These are phyloP conservation scores for Pyrenopolyporus hunteri DNA, from an alignment of 495 filamentous ascomycete species.

Conservation along the genomic window DNA sequence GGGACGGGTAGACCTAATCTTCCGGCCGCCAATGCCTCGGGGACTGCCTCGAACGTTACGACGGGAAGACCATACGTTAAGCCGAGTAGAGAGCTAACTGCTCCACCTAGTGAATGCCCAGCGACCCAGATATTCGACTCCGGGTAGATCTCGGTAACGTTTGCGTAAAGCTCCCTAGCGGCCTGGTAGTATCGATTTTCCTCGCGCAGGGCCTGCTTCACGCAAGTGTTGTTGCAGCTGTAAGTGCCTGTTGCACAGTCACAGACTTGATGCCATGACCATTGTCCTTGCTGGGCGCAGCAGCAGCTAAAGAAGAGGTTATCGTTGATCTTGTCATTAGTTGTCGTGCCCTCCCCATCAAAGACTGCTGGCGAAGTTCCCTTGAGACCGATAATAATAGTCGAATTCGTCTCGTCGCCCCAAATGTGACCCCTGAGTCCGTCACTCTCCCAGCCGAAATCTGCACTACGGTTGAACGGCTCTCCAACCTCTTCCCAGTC, in stretches of 20 bases:
- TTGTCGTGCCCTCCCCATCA: constrained; percentile 92
- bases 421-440: constrained; percentile 93
- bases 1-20: constrained; percentile 87
- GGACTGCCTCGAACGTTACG: constrained; percentile 88
- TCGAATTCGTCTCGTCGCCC: constrained; percentile 81
- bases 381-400: constrained; percentile 90
- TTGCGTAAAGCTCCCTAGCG: constrained; percentile 84
- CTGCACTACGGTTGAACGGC: constrained; percentile 77
- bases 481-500: constrained; percentile 85
- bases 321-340: constrained; percentile 96
- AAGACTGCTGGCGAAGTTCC: constrained; percentile 90
- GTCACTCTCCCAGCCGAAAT: constrained; percentile 91
- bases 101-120: constrained; percentile 89
- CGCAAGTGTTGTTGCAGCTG: constrained; percentile 88
- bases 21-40: constrained; percentile 84
- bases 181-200: constrained; percentile 92
- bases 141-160: constrained; percentile 89
- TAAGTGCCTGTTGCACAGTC: constrained; percentile 85
- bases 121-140: constrained; percentile 83
- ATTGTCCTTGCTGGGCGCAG: constrained; percentile 88
- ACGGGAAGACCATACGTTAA: constrained; percentile 88
- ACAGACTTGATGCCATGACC: constrained; percentile 87
- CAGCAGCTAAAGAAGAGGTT: constrained; percentile 98
- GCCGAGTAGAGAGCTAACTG: constrained; percentile 82
- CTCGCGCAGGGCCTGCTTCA: constrained; percentile 71